Evolutionary conservation across 2,329 filamentous ascomycete species (phyloP), one percentile per base, ranked within the genome.

Genomic region (Neonectria hederae): DNA sequence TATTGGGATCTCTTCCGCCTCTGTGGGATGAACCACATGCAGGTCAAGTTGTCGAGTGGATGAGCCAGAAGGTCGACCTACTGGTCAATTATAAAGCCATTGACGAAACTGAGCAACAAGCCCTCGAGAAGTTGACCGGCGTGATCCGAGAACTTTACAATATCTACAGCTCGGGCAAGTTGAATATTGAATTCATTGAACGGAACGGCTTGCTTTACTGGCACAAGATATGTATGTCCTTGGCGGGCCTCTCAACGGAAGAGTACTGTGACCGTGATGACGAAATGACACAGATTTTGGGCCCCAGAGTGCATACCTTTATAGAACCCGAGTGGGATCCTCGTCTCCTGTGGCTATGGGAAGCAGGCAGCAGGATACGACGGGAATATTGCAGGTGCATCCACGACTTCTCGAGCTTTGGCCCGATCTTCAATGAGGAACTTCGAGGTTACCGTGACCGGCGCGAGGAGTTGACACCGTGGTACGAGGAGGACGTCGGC

Each of bases 11-110:
- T n/a, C n/a, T n/a, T n/a, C n/a, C n/a, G 0, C 35, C 26, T 2
- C 6, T 2, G 1, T 62, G 67, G 62, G 19, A 3, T 10, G 65
- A 55, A 38, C n/a, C 11, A 2, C 62, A 51, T 9, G 21, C 26
- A 0, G 56, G 62, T 4, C 61, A 71, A 32, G 48, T 58, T 1
- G 63, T 53, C 5, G 49, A 69, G 21, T 43, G 45, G 14, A 65
- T 70, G 28, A 38, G 43, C 0, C 22, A 45, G 8, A 70, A 70
- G 55, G 17, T 70, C 7, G 17, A 53, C 2, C 22, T 70, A 8
- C 55, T 70, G 40, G 22, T 61, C 55, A 14, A 56, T 32, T 52
- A 69, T 24, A 4, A 51, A 1, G 65, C 63, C 30, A 17, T 69
- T 22, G 45, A 52, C 13, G n/a, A 30, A 0, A 8, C 17, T 2